phyloP scores from a whole-genome alignment of 805 yeast genomes.

The Yarrowia hollandica region DNA sequence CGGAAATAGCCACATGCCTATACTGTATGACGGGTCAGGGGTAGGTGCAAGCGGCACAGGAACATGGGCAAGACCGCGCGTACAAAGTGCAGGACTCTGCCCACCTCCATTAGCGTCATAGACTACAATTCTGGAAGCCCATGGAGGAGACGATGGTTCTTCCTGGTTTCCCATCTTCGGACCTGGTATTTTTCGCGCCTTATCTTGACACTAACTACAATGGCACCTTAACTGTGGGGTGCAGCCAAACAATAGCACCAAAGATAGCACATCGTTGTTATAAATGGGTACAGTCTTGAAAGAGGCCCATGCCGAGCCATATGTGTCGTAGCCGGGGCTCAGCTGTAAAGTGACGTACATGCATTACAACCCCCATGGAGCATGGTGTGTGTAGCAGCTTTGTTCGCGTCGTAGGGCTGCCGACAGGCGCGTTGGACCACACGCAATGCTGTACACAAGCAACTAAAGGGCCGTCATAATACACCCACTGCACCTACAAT shows the following conservation, averaged over 20 bases:
- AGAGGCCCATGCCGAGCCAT: background rate
- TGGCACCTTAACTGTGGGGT: background rate
- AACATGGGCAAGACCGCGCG: background rate
- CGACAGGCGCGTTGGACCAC: too few species aligned
- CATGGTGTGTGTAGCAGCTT: too few species aligned
- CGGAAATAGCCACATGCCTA: slow-evolving; percentile 8
- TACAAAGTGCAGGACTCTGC: background rate
- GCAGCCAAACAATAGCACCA: slow-evolving; percentile 12
- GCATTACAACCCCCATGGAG: too few species aligned
- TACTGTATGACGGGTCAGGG: slow-evolving; percentile 23
- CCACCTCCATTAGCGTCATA: background rate
- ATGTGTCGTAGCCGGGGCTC: too few species aligned
- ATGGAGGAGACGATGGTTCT: too few species aligned
- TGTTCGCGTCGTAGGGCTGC: too few species aligned
- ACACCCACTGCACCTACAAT: background rate
- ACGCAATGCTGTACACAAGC: too few species aligned
- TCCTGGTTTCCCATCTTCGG: too few species aligned
- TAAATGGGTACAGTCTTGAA: slow-evolving; percentile 23
- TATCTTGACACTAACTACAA: too few species aligned
- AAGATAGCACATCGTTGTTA: slow-evolving; percentile 18
- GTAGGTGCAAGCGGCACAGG: background rate
- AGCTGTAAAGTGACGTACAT: background rate
- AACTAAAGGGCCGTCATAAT: too few species aligned
- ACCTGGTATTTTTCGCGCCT: too few species aligned
- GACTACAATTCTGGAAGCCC: too few species aligned